Percentiles rank a stretch among this genome's conserved stretches.
Evolutionary conservation across 345 rosid species (phyloP).

Genomic region (Dipteronia sinensis): DNA sequence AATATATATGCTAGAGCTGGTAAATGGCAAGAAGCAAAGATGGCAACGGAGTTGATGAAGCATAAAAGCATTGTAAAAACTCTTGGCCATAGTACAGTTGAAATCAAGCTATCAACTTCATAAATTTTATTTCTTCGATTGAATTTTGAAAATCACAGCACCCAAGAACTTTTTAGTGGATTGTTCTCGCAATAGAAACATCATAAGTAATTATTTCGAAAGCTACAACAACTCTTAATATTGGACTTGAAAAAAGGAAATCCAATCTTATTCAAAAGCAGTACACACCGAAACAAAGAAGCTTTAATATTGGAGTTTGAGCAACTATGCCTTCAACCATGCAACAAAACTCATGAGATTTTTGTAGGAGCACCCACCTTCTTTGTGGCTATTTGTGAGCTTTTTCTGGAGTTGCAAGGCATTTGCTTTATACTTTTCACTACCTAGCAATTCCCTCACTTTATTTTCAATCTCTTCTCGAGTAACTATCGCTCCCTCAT

Average conservation of each 20-base stretch:
- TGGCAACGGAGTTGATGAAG: slow-evolving; percentile 48
- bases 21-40: slow-evolving; percentile 45
- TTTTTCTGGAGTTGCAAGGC: not conserved
- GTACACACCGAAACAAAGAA: too few species aligned
- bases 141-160: too few species aligned
- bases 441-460: not conserved
- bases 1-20: slow-evolving; percentile 54
- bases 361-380: not conserved
- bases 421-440: not conserved
- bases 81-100: slow-evolving; percentile 49
- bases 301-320: not conserved
- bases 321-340: not conserved
- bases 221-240: too few species aligned
- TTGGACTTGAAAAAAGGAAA: too few species aligned
- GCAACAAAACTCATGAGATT: not conserved
- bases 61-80: slow-evolving; percentile 35
- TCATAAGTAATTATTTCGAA: too few species aligned
- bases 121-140: too few species aligned
- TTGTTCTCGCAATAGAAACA: too few species aligned
- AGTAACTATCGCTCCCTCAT: not conserved
- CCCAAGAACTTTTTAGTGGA: too few species aligned
- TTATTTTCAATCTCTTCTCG: not conserved
- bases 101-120: slow-evolving; percentile 16
- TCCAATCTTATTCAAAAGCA: not conserved
- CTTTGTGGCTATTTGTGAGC: not conserved